phyloP scores from a whole-genome alignment of 371 early-diverging fungal genomes.

The Capniomyces stellatus region DNA sequence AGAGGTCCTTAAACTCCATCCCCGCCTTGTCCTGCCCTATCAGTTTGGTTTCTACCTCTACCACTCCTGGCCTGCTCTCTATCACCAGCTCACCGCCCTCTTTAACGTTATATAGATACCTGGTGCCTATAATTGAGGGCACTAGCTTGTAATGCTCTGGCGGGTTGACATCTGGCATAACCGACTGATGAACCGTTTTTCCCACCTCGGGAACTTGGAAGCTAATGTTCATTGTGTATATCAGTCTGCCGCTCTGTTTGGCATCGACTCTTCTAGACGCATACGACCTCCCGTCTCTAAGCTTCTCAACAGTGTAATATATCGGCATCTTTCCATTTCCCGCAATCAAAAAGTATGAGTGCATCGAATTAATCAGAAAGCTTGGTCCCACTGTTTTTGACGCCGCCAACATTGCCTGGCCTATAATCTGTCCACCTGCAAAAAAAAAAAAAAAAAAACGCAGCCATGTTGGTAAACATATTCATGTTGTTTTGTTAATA shows the following conservation, averaged over 20 bases:
- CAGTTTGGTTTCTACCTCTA: not conserved
- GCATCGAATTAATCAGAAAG: no score
- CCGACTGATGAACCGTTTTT: not conserved
- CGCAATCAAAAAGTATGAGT: constrained; percentile 54
- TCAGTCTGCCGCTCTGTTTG: constrained; percentile 30
- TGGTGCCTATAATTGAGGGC: not conserved
- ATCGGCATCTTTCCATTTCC: constrained; percentile 21
- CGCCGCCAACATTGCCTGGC: not conserved
- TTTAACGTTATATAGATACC: not conserved
- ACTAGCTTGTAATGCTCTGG: not conserved
- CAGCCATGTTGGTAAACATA: no score
- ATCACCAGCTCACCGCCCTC: no score
- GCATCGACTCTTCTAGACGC: constrained; percentile 31
- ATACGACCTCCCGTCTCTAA: constrained; percentile 15
- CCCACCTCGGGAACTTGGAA: constrained; percentile 20
- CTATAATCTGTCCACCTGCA: not conserved
- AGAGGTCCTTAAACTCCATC: not conserved
- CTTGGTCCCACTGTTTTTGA: not conserved
- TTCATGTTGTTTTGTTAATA: no score
- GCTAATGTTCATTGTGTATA: constrained; percentile 28
- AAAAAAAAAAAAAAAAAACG: no score
- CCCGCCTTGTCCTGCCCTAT: not conserved
- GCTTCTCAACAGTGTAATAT: not conserved
- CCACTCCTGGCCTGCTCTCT: no score
- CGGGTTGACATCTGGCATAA: not conserved